Conservation (phyloP, 108 stramenopile genomes). For the Pelagomonas calceolata region DNA sequence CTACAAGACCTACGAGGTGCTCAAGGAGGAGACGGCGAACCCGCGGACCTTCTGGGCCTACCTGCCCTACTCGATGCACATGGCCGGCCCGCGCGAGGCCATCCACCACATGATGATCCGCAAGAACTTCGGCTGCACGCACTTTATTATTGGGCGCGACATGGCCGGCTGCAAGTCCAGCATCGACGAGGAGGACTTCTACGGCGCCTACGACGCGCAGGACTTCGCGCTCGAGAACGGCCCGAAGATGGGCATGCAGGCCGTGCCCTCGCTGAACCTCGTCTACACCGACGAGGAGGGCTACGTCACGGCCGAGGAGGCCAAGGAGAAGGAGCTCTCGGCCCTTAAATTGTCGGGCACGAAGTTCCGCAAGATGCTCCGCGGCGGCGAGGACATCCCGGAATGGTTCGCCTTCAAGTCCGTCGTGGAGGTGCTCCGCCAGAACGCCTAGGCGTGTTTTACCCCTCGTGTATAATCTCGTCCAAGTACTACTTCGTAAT, state of each 20-base stretch:
- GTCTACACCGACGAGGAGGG: slow-evolving; percentile 95
- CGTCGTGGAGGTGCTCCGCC: slow-evolving; percentile 84
- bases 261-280: slow-evolving; percentile 87
- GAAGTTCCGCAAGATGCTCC: slow-evolving; percentile 97
- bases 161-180: slow-evolving; percentile 97
- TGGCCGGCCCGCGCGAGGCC: slow-evolving; percentile 99
- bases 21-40: slow-evolving; percentile 85
- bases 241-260: slow-evolving; percentile 77
- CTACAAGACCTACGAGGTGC: slow-evolving; percentile 96
- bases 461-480: too few species aligned
- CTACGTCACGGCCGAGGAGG: slow-evolving; percentile 93
- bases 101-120: slow-evolving; percentile 99
- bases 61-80: slow-evolving; percentile 99
- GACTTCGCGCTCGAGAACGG: slow-evolving; percentile 74
- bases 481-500: too few species aligned
- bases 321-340: slow-evolving; percentile 70
- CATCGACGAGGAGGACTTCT: slow-evolving; percentile 94
- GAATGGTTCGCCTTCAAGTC: slow-evolving; percentile 99
- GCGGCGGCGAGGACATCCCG: slow-evolving; percentile 96
- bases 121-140: slow-evolving; percentile 99
- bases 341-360: slow-evolving; percentile 89
- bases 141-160: slow-evolving; percentile 98
- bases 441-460: slow-evolving; percentile 38
- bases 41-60: slow-evolving; percentile 91
- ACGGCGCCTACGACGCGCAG: slow-evolving; percentile 97